These are phyloP conservation scores for Chlorella variabilis DNA, from an alignment of 163 green algal genomes.

Conservation along the genomic window DNA sequence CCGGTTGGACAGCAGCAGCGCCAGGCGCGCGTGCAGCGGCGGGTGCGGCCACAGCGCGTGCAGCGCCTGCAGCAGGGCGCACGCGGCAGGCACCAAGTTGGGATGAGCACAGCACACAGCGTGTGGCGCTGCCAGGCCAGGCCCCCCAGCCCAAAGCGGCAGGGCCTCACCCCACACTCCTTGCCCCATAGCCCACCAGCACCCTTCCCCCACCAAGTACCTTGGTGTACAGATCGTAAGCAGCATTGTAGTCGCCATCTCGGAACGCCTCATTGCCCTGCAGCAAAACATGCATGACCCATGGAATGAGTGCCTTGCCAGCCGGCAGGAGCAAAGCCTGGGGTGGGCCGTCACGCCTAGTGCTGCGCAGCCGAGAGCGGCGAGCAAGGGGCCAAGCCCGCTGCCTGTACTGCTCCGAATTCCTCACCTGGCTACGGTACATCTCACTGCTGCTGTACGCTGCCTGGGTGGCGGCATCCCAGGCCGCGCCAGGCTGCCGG, in stretches of 20 bases:
- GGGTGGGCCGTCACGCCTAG: too few relatives aligned
- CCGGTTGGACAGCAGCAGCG: slow-evolving; percentile 34
- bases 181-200: too few relatives aligned
- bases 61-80: slow-evolving; percentile 12
- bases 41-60: slow-evolving; percentile 29
- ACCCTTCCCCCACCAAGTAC: not conserved
- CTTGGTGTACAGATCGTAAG: slow-evolving; percentile 29
- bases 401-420: too few relatives aligned
- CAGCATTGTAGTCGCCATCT: not conserved
- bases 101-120: too few relatives aligned
- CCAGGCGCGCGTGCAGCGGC: slow-evolving; percentile 20
- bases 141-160: too few relatives aligned
- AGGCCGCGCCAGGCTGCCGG: not conserved
- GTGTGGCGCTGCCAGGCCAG: too few relatives aligned
- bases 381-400: too few relatives aligned
- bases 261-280: slow-evolving; percentile 40
- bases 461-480: not conserved
- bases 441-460: slow-evolving; percentile 32
- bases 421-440: slow-evolving; percentile 36
- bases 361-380: too few relatives aligned
- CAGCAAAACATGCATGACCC: not conserved
- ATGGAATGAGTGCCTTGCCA: not conserved
- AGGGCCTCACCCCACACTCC: too few relatives aligned
- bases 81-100: too few relatives aligned
- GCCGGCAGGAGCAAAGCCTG: too few relatives aligned